Percentiles rank a stretch among this genome's conserved stretches.
phyloP scores from a whole-genome alignment of 2,329 filamentous ascomycete species.

The Penicillium sp. region DNA sequence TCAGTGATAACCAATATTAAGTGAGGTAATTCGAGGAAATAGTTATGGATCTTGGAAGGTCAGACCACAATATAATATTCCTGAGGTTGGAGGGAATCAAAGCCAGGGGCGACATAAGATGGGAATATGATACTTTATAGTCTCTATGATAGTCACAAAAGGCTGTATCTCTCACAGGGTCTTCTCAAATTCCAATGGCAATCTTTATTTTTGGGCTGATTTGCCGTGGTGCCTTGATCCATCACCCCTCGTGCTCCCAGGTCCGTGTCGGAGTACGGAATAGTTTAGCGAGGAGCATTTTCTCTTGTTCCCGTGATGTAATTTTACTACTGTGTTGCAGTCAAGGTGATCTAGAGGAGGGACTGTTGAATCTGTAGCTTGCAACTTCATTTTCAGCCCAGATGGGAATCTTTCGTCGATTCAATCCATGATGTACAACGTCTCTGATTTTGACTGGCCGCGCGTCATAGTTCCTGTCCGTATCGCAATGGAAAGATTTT shows the following conservation, averaged over 20 bases:
- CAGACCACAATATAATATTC: neutral
- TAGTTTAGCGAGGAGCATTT: conserved; percentile 6
- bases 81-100: conserved; percentile 8
- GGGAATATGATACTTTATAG: conserved; percentile 15
- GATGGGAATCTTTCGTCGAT: conserved; percentile 13
- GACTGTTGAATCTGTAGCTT: conserved; percentile 5
- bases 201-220: conserved; percentile 16
- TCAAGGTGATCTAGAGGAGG: neutral
- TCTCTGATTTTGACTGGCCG: conserved; percentile 16
- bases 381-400: conserved; percentile 10
- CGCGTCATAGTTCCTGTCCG: conserved; percentile 23
- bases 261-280: conserved; percentile 16
- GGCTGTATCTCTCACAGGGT: neutral
- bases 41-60: neutral
- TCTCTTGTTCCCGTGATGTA: neutral
- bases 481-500: conserved; percentile 10
- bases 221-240: conserved; percentile 16
- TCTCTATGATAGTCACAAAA: neutral
- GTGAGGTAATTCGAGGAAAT: neutral
- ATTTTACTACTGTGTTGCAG: neutral
- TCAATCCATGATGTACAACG: conserved; percentile 15
- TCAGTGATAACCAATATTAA: neutral
- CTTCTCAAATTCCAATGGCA: conserved; percentile 2
- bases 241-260: conserved; percentile 17
- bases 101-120: conserved; percentile 1